Evolutionary conservation across 768 basidiomycete genomes (phyloP).

Genomic region (Collybia nuda): DNA sequence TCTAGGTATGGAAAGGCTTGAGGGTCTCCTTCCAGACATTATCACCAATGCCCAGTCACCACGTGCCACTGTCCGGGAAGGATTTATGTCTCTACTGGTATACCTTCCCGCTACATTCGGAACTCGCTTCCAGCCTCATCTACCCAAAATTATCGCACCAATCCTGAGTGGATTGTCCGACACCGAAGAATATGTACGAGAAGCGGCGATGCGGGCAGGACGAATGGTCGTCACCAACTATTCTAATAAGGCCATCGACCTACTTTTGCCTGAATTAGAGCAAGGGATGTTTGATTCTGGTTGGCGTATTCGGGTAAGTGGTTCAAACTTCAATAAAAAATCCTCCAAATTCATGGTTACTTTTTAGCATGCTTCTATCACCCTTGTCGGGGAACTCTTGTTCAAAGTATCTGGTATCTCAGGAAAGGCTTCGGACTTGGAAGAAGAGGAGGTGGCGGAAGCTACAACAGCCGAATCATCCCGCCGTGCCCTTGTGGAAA

Average conservation of each 20-base stretch:
- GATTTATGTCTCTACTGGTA: conserved; percentile 97
- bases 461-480: conserved; percentile 73
- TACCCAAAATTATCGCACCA: conserved; percentile 91
- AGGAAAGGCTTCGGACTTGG: conserved; percentile 76
- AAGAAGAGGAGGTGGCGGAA: conserved; percentile 73
- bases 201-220: conserved; percentile 98
- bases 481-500: conserved; percentile 81
- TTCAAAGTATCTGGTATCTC: conserved; percentile 98
- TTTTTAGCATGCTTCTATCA: conserved; percentile 87
- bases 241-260: conserved; percentile 86
- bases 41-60: conserved; percentile 89
- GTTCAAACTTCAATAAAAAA: neutral
- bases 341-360: conserved; percentile 7
- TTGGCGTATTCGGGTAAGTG: conserved; percentile 89
- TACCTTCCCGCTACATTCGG: conserved; percentile 97
- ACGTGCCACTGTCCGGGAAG: conserved; percentile 89
- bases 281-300: conserved; percentile 91
- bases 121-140: conserved; percentile 92
- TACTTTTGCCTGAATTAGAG: conserved; percentile 92
- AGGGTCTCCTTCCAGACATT: conserved; percentile 91
- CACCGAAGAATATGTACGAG: conserved; percentile 91
- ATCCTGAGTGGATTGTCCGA: conserved; percentile 92
- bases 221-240: conserved; percentile 98
- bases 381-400: conserved; percentile 90
- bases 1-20: conserved; percentile 96